Percentiles rank a stretch among this genome's conserved stretches.
These are phyloP conservation scores for Xylaria bambusicola DNA, from an alignment of 495 filamentous ascomycete species.

Conservation along the genomic window DNA sequence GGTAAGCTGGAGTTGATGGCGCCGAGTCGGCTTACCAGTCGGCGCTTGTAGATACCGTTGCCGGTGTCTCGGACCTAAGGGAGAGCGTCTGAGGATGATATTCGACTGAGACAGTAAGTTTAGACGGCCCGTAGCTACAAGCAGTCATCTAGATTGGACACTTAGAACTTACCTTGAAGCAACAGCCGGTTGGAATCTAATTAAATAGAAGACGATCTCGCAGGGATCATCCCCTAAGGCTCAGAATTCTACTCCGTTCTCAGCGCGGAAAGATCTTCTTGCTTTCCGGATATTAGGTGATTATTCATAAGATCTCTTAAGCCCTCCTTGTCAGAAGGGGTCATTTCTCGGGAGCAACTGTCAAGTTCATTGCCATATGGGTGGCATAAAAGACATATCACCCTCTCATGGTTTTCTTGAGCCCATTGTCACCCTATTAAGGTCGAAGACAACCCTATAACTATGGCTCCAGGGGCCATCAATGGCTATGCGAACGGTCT, in stretches of 20 bases:
- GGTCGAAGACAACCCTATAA: slow-evolving; percentile 33
- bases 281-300: slow-evolving; percentile 30
- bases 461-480: slow-evolving; percentile 47
- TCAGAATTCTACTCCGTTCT: slow-evolving; percentile 31
- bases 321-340: background rate
- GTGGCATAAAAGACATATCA: slow-evolving; percentile 15
- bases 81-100: background rate
- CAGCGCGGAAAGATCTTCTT: slow-evolving; percentile 37
- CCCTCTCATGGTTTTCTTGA: slow-evolving; percentile 18
- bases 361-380: background rate
- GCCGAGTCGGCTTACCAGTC: background rate
- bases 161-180: background rate
- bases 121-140: slow-evolving; percentile 26
- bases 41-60: background rate
- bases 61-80: background rate
- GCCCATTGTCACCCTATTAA: slow-evolving; percentile 23
- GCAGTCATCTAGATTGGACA: background rate
- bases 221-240: slow-evolving; percentile 31
- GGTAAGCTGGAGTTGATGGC: background rate
- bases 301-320: slow-evolving; percentile 10
- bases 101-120: slow-evolving; percentile 15
- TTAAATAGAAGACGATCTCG: slow-evolving; percentile 25
- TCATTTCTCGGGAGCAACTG: background rate
- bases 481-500: slow-evolving; percentile 41
- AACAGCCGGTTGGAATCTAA: slow-evolving; percentile 23